Evolutionary conservation across 805 yeast species (phyloP).

Genomic region (Hyphopichia homilentoma): DNA sequence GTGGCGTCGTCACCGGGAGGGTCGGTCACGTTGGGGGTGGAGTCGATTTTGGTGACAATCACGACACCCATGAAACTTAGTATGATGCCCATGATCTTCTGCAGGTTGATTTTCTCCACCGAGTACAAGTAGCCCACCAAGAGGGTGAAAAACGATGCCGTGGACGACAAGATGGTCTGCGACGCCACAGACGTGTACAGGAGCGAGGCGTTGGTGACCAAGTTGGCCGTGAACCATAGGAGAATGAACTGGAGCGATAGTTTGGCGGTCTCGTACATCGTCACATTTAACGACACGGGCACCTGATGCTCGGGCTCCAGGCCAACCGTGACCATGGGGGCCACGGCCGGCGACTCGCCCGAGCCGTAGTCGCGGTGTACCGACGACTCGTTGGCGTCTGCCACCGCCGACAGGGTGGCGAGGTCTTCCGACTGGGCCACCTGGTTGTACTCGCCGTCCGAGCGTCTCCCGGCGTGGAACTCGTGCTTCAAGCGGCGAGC

Average conservation of each 20-base stretch:
- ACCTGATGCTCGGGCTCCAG: constrained; percentile 1
- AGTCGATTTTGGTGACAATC: constrained; percentile 70
- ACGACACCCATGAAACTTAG: constrained; percentile 76
- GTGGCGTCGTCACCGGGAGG: constrained; percentile 16
- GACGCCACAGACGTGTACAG: constrained; percentile 90
- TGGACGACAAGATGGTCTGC: constrained; percentile 89
- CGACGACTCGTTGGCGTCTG: constrained; percentile 1
- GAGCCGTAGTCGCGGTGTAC: constrained; percentile 15
- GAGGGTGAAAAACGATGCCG: constrained; percentile 90
- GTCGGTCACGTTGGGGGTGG: constrained; percentile 26
- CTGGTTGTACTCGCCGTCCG: constrained; percentile 20
- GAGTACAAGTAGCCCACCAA: constrained; percentile 70
- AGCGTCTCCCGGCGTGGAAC: constrained; percentile 1
- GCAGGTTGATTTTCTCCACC: constrained; percentile 62
- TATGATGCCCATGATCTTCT: constrained; percentile 66
- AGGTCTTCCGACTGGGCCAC: constrained; percentile 24
- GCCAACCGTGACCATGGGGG: constrained; percentile 2
- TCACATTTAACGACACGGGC: constrained; percentile 20
- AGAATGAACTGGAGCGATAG: constrained; percentile 79
- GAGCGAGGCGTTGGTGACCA: constrained; percentile 83
- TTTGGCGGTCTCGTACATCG: constrained; percentile 60
- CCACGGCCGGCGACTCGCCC: constrained; percentile 11
- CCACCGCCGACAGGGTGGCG: constrained; percentile 12
- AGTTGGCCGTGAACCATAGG: constrained; percentile 87
- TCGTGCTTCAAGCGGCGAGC: constrained; percentile 18